These are phyloP conservation scores for Nannochloropsis gaditana DNA, from an alignment of 108 stramenopile species.

Conservation along the genomic window DNA sequence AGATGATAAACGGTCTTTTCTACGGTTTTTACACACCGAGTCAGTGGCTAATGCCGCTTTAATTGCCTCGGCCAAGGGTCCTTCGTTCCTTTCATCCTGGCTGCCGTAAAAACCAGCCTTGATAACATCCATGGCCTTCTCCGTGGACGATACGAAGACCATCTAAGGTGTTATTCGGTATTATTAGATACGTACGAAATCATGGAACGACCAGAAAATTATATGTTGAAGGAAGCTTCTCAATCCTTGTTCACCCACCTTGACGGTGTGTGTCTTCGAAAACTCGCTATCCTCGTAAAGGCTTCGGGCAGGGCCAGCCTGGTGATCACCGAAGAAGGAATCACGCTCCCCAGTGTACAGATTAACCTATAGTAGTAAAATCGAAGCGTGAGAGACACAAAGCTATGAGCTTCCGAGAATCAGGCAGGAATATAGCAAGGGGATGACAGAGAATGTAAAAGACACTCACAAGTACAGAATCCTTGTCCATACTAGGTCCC, in stretches of 20 bases:
- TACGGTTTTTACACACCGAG: background rate
- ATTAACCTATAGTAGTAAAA: background rate
- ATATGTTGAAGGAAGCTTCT: too few relatives aligned
- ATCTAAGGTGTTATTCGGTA: background rate
- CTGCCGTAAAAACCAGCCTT: background rate
- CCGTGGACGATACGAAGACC: background rate
- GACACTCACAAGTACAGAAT: background rate
- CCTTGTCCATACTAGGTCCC: background rate
- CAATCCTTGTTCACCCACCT: background rate
- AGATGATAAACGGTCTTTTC: background rate
- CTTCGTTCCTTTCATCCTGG: background rate
- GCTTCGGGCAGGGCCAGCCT: background rate
- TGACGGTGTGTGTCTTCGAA: background rate
- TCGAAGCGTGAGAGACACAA: background rate
- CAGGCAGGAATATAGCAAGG: background rate
- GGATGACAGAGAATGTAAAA: too few relatives aligned
- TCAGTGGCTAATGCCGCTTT: background rate
- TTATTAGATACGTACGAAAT: too few relatives aligned
- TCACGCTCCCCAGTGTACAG: background rate
- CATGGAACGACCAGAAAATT: too few relatives aligned
- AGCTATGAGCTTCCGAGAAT: background rate
- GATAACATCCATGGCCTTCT: background rate
- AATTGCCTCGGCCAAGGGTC: background rate
- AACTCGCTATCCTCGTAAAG: background rate
- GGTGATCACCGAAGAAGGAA: background rate